Percentiles rank a stretch among this genome's conserved stretches.
These are phyloP conservation scores for Scheffersomyces ergatensis DNA, from an alignment of 805 yeast species.

Conservation along the genomic window DNA sequence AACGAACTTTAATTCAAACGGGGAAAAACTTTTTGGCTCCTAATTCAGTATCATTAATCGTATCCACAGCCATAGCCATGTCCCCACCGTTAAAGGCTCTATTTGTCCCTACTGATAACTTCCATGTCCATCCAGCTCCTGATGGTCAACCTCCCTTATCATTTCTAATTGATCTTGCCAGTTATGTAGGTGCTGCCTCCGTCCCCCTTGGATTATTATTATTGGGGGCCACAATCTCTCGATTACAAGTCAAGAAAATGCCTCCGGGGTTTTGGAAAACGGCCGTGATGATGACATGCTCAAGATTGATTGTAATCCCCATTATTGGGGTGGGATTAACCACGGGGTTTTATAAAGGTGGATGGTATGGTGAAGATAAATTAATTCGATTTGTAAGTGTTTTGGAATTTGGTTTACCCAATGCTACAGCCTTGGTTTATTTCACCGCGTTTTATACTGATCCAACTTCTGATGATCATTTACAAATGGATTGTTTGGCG, in stretches of 20 bases:
- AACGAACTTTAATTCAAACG: conserved; percentile 10
- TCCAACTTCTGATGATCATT: conserved; percentile 45
- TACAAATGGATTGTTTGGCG: conserved; percentile 86
- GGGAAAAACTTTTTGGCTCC: conserved; percentile 64
- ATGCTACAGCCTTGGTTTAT: conserved; percentile 85
- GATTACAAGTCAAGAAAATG: conserved; percentile 58
- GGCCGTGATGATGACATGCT: conserved; percentile 51
- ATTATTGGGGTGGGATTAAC: conserved; percentile 65
- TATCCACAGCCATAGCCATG: conserved; percentile 68
- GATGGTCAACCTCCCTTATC: conserved; percentile 81
- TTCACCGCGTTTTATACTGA: conserved; percentile 87
- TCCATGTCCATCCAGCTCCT: conserved; percentile 70
- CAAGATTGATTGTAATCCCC: conserved; percentile 70
- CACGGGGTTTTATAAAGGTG: conserved; percentile 56
- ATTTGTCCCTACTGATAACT: conserved; percentile 27
- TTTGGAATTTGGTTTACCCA: conserved; percentile 76
- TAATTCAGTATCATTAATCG: conserved; percentile 65
- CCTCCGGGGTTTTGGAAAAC: conserved; percentile 74
- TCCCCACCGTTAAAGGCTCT: conserved; percentile 81
- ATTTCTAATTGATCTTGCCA: conserved; percentile 76
- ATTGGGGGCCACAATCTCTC: conserved; percentile 84
- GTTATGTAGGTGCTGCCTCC: conserved; percentile 80
- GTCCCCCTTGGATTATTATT: conserved; percentile 84
- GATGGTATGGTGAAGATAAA: conserved; percentile 61
- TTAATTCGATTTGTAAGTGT: conserved; percentile 72